Conservation (phyloP, 1,139 yeast species). For the Candida pseudoviswanathii region DNA sequence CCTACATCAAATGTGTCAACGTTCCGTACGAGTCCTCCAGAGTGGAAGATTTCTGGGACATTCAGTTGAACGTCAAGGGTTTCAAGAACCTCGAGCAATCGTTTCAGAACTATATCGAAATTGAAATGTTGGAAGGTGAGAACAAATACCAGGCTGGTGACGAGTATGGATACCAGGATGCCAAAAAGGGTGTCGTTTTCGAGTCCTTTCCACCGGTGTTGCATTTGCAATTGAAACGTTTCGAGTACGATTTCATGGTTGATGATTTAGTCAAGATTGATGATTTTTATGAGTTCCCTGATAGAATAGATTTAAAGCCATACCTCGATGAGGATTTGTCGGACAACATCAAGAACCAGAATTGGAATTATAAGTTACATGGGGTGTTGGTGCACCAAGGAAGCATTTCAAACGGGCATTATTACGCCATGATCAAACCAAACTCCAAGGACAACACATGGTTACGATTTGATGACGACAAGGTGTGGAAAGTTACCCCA, state of each 20-base stretch:
- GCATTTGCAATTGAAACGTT: constrained; percentile 89
- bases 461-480: constrained; percentile 94
- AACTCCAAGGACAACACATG: constrained; percentile 62
- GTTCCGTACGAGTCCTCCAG: constrained; percentile 96
- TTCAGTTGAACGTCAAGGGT: constrained; percentile 90
- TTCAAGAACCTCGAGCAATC: constrained; percentile 72
- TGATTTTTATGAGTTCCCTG: constrained; percentile 90
- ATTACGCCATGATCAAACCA: constrained; percentile 92
- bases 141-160: constrained; percentile 95
- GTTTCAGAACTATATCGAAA: constrained; percentile 83
- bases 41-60: constrained; percentile 96
- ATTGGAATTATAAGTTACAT: constrained; percentile 81
- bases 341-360: constrained; percentile 45
- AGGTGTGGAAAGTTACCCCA: constrained; percentile 83
- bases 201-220: constrained; percentile 89
- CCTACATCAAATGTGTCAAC: constrained; percentile 87
- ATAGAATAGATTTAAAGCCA: constrained; percentile 76
- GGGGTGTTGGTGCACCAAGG: constrained; percentile 97
- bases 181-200: constrained; percentile 94
- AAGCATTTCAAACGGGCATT: constrained; percentile 93
- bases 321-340: constrained; percentile 66
- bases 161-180: constrained; percentile 85
- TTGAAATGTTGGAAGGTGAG: constrained; percentile 90
- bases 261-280: constrained; percentile 90
- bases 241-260: constrained; percentile 90